Evolutionary conservation across 805 yeast genomes (phyloP), one percentile per base, ranked within the genome.

Genomic region (Wickerhamiella lipophila): DNA sequence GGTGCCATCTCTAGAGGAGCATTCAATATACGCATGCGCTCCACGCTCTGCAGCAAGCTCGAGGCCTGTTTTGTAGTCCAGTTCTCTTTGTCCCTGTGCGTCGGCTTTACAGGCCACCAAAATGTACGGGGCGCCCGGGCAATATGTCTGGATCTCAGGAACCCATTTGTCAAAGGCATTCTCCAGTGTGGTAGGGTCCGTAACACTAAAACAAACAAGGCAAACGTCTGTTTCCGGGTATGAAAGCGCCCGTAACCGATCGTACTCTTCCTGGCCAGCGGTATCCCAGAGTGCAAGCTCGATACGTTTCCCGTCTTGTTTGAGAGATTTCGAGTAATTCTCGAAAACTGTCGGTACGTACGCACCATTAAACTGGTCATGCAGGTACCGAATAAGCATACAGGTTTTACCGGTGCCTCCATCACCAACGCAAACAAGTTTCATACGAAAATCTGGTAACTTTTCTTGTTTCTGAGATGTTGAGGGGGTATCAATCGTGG

Each of bases 361-460:
- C 60, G 83, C 94, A 39, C 88, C 79, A 0, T 96, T 96, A 59
- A 88, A 88, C 61, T 85, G 94, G 0, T 96, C 96, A 29, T 87
- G 64, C 0, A 96, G 85, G 68, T 88, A 88, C 18, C 87, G 96
- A 59, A 85, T 83, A n/a, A 87, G 69, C 34, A 87, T 68, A 1
- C 95, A 86, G 0, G 96, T 87, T 65, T 87, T 87, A 9, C 96
- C 96, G 64, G 95, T 85, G 1, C 94, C 95, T 48, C 96, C 95
- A 65, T 87, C 96, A 21, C 96, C 96, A 9, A 87, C 92, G 41
- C 87, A 87, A 36, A 87, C 95, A 21, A 87, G 68, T 61, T 87
- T 87, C 40, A 72, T 57, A 43, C 66, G 68, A 35, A 63, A 59
- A 46, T 70, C 70, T 1, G 72, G 56, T 26, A 8, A 3, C 13